Evolutionary conservation across 108 stramenopile species (phyloP).

Genomic region (Cyclotella choctawhatcheeana): DNA sequence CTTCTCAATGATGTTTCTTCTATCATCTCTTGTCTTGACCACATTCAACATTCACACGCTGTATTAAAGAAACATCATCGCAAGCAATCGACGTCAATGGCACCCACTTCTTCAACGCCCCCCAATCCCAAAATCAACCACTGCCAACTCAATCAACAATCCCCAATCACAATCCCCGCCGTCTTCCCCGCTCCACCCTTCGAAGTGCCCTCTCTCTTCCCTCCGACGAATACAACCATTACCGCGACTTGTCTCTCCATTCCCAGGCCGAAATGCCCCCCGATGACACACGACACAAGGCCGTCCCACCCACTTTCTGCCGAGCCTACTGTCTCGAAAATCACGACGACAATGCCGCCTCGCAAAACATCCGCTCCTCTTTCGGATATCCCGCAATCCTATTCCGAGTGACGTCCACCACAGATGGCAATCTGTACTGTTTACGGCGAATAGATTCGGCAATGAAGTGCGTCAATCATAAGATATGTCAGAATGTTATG

Average conservation of each 20-base stretch:
- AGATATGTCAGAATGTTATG: conserved; percentile 77
- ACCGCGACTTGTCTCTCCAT: conserved; percentile 66
- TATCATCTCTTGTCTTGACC: background rate
- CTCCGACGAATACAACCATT: conserved; percentile 60
- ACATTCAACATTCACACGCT: background rate
- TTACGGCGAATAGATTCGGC: conserved; percentile 88
- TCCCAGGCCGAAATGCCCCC: conserved; percentile 67
- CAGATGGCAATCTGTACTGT: conserved; percentile 81
- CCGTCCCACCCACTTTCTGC: conserved; percentile 50
- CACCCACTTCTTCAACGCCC: conserved; percentile 40
- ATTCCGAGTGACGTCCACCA: conserved; percentile 71
- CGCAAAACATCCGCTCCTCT: conserved; percentile 57
- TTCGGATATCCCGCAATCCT: conserved; percentile 78
- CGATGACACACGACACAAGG: conserved; percentile 66
- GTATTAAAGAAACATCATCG: background rate
- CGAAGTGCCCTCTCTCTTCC: conserved; percentile 57
- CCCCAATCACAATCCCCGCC: conserved; percentile 40
- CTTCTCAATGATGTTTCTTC: background rate
- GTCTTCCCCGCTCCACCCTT: conserved; percentile 51
- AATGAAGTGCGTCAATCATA: conserved; percentile 73
- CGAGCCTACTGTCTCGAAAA: conserved; percentile 56
- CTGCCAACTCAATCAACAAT: conserved; percentile 22
- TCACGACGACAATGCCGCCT: no score
- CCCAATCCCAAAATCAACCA: background rate
- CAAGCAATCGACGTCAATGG: conserved; percentile 45